Percentiles rank a stretch among this genome's conserved stretches.
Evolutionary conservation across 345 rosid species (phyloP).

Genomic region (Gossypium sturtianum): DNA sequence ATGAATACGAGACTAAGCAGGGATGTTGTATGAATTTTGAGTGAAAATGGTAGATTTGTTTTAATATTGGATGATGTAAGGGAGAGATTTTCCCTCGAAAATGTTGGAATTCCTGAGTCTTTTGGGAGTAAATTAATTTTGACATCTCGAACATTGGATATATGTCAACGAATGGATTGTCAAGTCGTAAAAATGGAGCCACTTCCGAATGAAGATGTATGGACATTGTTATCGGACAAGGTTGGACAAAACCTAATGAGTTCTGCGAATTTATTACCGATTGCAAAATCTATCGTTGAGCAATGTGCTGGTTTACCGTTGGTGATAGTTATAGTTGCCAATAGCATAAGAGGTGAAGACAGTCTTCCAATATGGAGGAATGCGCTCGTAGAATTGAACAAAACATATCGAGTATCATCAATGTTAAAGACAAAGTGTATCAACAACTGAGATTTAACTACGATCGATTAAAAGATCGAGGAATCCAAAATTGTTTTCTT

Average conservation of each 20-base stretch:
- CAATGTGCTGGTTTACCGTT: slow-evolving; percentile 14
- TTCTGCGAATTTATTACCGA: neutral
- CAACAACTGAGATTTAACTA: neutral
- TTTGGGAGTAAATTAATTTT: neutral
- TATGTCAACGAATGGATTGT: slow-evolving; percentile 4
- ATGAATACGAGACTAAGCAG: slow-evolving; percentile 1
- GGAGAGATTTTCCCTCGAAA: neutral
- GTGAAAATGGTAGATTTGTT: neutral
- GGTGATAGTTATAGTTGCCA: slow-evolving; percentile 6
- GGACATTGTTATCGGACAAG: neutral
- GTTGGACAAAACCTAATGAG: neutral
- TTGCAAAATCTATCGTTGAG: neutral
- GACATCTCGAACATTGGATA: neutral
- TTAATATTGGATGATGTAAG: slow-evolving; percentile 9
- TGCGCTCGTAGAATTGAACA: neutral
- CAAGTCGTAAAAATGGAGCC: neutral
- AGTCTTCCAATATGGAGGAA: neutral
- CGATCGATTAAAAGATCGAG: too few relatives aligned
- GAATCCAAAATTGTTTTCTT: too few relatives aligned
- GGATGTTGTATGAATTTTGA: neutral
- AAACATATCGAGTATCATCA: too few relatives aligned
- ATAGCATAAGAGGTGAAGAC: neutral
- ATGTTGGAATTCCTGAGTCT: slow-evolving; percentile 15
- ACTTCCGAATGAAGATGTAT: neutral
- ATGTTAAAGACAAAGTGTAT: neutral